Conservation (phyloP, 768 basidiomycete species). For the Neoboletus magnificus region DNA sequence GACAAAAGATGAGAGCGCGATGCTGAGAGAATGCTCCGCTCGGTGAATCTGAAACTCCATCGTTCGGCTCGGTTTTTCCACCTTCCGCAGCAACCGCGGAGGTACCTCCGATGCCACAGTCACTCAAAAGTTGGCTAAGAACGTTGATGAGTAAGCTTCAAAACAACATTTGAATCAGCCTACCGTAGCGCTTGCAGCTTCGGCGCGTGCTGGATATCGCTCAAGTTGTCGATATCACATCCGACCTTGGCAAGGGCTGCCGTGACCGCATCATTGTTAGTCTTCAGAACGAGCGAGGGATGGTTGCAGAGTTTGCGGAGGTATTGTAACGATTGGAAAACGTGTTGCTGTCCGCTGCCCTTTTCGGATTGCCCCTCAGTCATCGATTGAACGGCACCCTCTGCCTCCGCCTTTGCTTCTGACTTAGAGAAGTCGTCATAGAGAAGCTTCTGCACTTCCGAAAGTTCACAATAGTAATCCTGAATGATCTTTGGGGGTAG, state of each 20-base stretch:
- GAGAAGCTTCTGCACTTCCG: constrained; percentile 86
- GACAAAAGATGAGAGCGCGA: constrained; percentile 98
- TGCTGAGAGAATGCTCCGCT: constrained; percentile 81
- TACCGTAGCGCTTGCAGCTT: constrained; percentile 90
- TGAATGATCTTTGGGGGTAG: constrained; percentile 99
- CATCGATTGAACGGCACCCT: constrained; percentile 57
- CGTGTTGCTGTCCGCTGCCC: constrained; percentile 67
- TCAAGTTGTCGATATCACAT: constrained; percentile 44
- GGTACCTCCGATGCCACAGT: constrained; percentile 85
- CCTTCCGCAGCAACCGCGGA: constrained; percentile 45
- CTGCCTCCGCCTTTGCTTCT: constrained; percentile 59
- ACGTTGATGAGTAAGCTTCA: constrained; percentile 3
- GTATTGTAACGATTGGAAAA: constrained; percentile 97
- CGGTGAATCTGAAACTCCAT: constrained; percentile 46
- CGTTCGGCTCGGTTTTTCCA: constrained; percentile 65
- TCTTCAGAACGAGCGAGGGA: constrained; percentile 86
- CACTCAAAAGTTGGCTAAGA: constrained; percentile 82
- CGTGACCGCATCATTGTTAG: constrained; percentile 53
- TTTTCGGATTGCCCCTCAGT: constrained; percentile 32
- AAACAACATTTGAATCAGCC: constrained; percentile 20
- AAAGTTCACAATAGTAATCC: constrained; percentile 98
- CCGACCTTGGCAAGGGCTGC: constrained; percentile 57
- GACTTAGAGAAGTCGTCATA: constrained; percentile 94
- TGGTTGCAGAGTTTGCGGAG: constrained; percentile 98
- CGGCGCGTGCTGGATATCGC: constrained; percentile 88